Base-by-base conservation (phyloP, 805 yeast genomes). In the Pichia insulana region DNA sequence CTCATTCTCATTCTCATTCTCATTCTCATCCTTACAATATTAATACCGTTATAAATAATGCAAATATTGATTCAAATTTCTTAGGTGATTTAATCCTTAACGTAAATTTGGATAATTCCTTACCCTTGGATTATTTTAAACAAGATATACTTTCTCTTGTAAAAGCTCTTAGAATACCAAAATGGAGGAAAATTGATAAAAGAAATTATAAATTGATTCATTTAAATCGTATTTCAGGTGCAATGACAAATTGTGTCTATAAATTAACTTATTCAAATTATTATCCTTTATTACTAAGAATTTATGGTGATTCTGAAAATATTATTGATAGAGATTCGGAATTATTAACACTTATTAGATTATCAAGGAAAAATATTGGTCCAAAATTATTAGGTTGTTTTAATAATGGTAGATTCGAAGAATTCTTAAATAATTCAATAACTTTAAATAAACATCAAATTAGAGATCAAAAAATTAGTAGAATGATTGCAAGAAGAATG, bases 401-500 rank as follows among this genome's bases (percentile, higher is more conserved):
- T 60, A 67, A 78, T 35, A 92, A 92, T 58, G 98, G 98, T 39
- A 70, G 98, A 48, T 82, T 92, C 53, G 98, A 92, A 64, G 97
- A 92, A 63, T 92, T 82, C 55, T 67, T 92, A 49, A 85, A 82
- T 41, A 83, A 90, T 45, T 90, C 95, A 17, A 67, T 73, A 41
- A 81, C 97, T 1, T 70, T 92, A 52, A 77, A 79, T 30, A 81
- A 77, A 50, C 70, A 74, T 7, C 86, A 85, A 51, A 75, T 92
- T 39, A 71, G 94, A 58, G 78, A 79, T 49, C 78, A 86, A 48
- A 80, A 78, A 25, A 79, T 84, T 16, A 77, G 88, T 37, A 79
- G 81, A 50, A 83, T 85, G 68, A 81, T 92, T 49, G 97, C 96
- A 12, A 78, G 95, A 68, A 80, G 98, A 67, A 92, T 92, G 97